Evolutionary conservation across 257 asterid genomes (phyloP), one percentile per base, ranked within the genome.

Genomic region (Cruciata laevipes): DNA sequence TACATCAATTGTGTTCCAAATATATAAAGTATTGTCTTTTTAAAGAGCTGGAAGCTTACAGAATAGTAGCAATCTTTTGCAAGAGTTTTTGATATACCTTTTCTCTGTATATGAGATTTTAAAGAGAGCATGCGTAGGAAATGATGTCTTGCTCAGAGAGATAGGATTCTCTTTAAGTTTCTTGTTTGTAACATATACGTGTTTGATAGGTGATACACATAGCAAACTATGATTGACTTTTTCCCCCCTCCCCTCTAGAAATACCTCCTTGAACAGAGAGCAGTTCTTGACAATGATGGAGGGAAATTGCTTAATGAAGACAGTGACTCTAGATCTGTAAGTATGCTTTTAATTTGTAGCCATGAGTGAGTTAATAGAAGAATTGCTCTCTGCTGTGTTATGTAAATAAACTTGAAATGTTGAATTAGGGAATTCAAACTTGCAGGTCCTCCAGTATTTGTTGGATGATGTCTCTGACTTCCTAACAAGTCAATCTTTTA

Each of bases 281-380:
- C 99, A 68, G 95, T 93, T 74, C 76, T 80, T 76, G 95, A 93
- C 81, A 80, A 64, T 80, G 97, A 90, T 74, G 97, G 93, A 74
- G 86, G 97, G 71, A 93, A 88, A 83, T 81, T 88, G 77, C 91
- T 93, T 73, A 93, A 93, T 79, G 99, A 93, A 79, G 97, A 93
- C 75, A 85, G 85, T 74, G 99, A 93, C 79, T 68, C 90, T 62
- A 84, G 99, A 88, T 73, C 96, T 75, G 99, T 93, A 86, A 85
- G 97, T 35, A 35, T 18, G 58, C 55, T 57, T 23, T 75, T 72
- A 61, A 72, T 66, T 61, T 52, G 5, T 37, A 33, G 58, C 66
- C 62, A 52, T 69, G 14, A 25, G 5, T 13, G 44, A 42, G 69
- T 67, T 37, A 62, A 53, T 67, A 53, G 17, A 27, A 21, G 35